Conservation (phyloP, 1,139 yeast species). For the Lodderomyces parapsilosis region DNA sequence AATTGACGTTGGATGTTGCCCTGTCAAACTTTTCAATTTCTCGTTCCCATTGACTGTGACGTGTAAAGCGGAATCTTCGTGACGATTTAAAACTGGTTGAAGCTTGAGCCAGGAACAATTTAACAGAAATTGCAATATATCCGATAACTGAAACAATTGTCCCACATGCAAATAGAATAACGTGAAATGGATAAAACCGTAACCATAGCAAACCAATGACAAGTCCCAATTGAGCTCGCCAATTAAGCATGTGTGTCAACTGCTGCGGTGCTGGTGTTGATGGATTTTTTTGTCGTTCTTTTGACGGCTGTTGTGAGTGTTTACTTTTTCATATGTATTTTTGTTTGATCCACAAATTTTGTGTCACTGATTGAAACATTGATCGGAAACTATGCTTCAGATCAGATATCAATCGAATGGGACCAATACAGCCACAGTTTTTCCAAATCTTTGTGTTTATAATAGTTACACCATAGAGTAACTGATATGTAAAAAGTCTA, state of each 20-base stretch:
- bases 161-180: not conserved
- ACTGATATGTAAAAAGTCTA: no score
- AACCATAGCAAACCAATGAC: not conserved
- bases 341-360: not conserved
- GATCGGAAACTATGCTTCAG: no score
- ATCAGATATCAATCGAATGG: no score
- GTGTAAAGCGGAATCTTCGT: no score
- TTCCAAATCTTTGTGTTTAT: no score
- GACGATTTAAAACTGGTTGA: not conserved
- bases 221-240: not conserved
- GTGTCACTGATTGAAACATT: not conserved
- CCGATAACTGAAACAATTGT: not conserved
- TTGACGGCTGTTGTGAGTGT: not conserved
- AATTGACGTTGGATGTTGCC: not conserved
- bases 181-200: not conserved
- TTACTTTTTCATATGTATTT: not conserved
- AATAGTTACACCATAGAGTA: no score
- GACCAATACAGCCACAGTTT: no score
- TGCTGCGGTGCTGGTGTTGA: not conserved
- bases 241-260: not conserved
- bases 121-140: not conserved
- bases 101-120: not conserved
- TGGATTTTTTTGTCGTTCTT: not conserved
- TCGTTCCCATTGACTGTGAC: not conserved
- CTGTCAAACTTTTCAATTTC: not conserved